Base-by-base conservation (phyloP, 2,329 filamentous ascomycete genomes). In the Parastagonospora avenae region DNA sequence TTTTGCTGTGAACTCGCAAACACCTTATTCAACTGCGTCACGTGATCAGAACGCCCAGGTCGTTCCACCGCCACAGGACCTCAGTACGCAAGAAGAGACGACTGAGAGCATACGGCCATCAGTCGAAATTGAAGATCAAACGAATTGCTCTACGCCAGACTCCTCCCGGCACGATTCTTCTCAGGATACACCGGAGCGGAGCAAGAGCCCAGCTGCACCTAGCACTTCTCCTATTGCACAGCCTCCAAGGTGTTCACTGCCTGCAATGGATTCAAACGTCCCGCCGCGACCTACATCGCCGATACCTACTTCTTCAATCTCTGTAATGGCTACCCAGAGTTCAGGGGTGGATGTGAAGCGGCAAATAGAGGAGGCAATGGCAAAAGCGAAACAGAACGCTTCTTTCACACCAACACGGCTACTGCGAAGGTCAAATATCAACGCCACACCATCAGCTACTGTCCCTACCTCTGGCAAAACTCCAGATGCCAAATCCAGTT, bases 101-200 rank as follows among this genome's bases (percentile, higher is more conserved):
- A 30, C 35, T 24, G 53, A 62, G 33, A 55, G 47, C 11, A 57
- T 68, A 38, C 45, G 29, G 9, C 48, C 51, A 8, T 66, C 60
- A 0, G 49, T 58, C 19, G 66, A 67, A 42, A 35, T 54, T 27
- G 41, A 50, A 11, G 30, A 50, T 8, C 16, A 9, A 9, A 8
- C 36, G 10, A 31, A 33, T 14, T 40, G 37, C 7, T 40, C 44
- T 4, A 61, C 53, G 19, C 51, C 55, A 32, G 48, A 42, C 29
- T 67, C 19, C 19, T 24, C 66, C 6, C 60, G 68, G 16, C 67
- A 68, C 64, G 66, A 70, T 46, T 70, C 68, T 9, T 71, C 68
- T 2, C 68, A 72, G 44, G 59, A 71, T 31, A 60, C 62, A 4
- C 61, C 66, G 36, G 57, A 63, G 15, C 50, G 30, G 30, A 43